phyloP scores from a whole-genome alignment of 2,329 filamentous ascomycete genomes.

The Hirsutella rhossiliensis region DNA sequence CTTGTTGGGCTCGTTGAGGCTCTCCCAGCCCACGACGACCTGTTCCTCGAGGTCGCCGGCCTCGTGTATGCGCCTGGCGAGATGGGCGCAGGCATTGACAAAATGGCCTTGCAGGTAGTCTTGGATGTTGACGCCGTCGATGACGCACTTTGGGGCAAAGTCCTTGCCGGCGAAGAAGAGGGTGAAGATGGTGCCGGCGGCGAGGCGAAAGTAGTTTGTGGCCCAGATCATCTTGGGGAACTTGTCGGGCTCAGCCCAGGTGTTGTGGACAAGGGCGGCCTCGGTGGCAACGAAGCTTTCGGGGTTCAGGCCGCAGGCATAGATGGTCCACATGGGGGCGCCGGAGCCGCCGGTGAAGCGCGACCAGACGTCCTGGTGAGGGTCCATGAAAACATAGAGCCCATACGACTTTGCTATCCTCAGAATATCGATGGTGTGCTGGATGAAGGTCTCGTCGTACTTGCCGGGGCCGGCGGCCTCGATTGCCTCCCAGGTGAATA shows the following conservation, averaged over 20 bases:
- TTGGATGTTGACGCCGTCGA: slow-evolving; percentile 90
- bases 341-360: slow-evolving; percentile 88
- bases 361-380: slow-evolving; percentile 98
- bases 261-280: slow-evolving; percentile 90
- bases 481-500: slow-evolving; percentile 99
- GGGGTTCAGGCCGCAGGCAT: slow-evolving; percentile 86
- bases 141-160: slow-evolving; percentile 92
- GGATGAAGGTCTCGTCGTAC: slow-evolving; percentile 90
- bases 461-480: slow-evolving; percentile 81
- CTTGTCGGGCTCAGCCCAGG: slow-evolving; percentile 68
- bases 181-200: slow-evolving; percentile 83
- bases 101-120: slow-evolving; percentile 89
- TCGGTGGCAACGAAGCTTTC: slow-evolving; percentile 75
- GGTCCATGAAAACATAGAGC: slow-evolving; percentile 97
- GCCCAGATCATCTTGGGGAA: slow-evolving; percentile 99
- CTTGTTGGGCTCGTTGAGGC: slow-evolving; percentile 86
- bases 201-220: slow-evolving; percentile 86
- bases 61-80: slow-evolving; percentile 76
- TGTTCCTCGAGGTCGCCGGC: slow-evolving; percentile 80
- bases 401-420: slow-evolving; percentile 78
- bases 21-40: slow-evolving; percentile 91
- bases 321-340: slow-evolving; percentile 94
- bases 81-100: slow-evolving; percentile 63
- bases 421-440: slow-evolving; percentile 78
- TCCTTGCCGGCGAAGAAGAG: slow-evolving; percentile 84